Base-by-base conservation (phyloP, 192 early-diverging fungal species). In the Backusella morwellensis region DNA sequence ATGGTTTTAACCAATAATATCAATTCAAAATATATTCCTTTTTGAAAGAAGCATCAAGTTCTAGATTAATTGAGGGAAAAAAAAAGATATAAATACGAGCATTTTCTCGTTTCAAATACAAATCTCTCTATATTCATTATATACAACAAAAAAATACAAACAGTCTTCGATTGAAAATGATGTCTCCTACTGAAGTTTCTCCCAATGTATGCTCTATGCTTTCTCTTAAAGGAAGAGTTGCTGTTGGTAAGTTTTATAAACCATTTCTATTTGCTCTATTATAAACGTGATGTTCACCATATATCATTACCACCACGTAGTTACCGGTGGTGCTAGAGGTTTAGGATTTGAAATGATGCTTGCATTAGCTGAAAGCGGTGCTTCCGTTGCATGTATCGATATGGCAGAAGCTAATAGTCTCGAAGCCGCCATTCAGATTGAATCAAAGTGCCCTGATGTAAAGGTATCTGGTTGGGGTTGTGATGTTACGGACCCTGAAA, bases 301-400 rank as follows among this genome's bases (percentile, higher is more conserved):
- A 0, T 35, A 42, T 29, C 41, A 40, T 19, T 26, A 29, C 11
- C 32, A 1, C 17, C 15, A 35, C 7, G 35, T 42, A 83, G 82
- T 83, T 5, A 83, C 82, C 19, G 82, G 82, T 67, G 82, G 82
- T 70, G 82, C 82, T 34, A 63, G 82, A 70, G 82, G 82, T 63
- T 50, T 83, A 4, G 82, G 82, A 6, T 77, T 68, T 73, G 82
- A 83, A 74, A 83, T 83, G 82, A 83, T 83, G 82, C 66, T 72
- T 52, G 72, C 78, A 34, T 74, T 79, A 41, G 82, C 82, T 12
- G 82, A 83, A 63, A 70, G 70, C 42, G 82, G 82, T 36, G 82
- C 82, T 29, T 79, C 75, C 23, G 78, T 83, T 15, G 82, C 82
- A 34, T 83, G 82, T 52, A 75, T 83, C 50, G 82, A 83, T 50